These are phyloP conservation scores for Oxytropis ochrocephala DNA, from an alignment of 306 rosid species.

Conservation along the genomic window DNA sequence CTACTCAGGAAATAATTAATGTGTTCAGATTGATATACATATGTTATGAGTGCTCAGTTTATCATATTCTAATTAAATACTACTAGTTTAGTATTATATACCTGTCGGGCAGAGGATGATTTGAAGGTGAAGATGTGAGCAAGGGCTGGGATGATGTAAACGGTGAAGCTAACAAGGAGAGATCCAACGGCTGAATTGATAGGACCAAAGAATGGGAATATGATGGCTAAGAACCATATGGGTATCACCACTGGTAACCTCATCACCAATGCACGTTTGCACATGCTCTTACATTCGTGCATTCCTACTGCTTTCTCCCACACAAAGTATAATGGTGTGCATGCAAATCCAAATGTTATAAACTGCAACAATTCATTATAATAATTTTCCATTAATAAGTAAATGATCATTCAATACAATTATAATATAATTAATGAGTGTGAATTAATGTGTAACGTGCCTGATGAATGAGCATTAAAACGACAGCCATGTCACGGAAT, in stretches of 20 bases:
- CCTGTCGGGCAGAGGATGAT: constrained; percentile 85
- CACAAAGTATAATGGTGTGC: constrained; percentile 89
- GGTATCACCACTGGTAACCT: constrained; percentile 92
- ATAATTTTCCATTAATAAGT: no score
- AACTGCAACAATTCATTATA: constrained; percentile 39
- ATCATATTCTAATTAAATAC: no score
- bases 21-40: no score
- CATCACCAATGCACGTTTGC: constrained; percentile 90
- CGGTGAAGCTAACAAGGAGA: constrained; percentile 94
- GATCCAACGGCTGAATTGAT: constrained; percentile 98
- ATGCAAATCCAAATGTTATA: constrained; percentile 92
- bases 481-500: constrained; percentile 85
- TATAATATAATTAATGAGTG: neutral
- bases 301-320: no score
- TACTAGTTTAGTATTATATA: no score
- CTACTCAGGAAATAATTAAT: neutral
- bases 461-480: constrained; percentile 94
- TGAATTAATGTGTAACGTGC: constrained; percentile 27
- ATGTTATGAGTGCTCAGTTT: no score
- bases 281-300: constrained; percentile 87
- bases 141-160: constrained; percentile 85
- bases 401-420: neutral
- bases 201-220: constrained; percentile 95
- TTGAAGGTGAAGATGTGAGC: constrained; percentile 84
- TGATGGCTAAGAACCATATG: constrained; percentile 90